Percentiles rank a stretch among this genome's conserved stretches.
Conservation (phyloP, 495 filamentous ascomycete genomes). For the Trichocladium uniseriatum region DNA sequence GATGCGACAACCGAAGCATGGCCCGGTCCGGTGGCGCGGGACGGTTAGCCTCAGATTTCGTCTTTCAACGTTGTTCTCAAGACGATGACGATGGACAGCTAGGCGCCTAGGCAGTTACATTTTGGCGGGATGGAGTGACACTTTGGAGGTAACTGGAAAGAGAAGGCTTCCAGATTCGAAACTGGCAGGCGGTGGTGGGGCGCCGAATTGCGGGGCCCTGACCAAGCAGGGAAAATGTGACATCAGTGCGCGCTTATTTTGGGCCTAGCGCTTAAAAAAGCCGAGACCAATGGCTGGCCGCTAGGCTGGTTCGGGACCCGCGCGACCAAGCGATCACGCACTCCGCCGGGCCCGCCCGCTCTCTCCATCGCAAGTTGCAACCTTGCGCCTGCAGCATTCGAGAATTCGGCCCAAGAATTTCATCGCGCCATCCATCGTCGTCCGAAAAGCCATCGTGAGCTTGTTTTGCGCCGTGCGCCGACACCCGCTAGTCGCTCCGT, state of each 20-base stretch:
- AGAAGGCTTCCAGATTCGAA: too few relatives aligned
- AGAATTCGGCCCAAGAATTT: constrained; percentile 18
- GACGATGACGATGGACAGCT: too few relatives aligned
- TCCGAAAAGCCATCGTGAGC: constrained; percentile 4
- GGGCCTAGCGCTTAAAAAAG: constrained; percentile 13
- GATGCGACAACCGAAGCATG: too few relatives aligned
- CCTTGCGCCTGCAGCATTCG: constrained; percentile 26
- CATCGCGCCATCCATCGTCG: constrained; percentile 3
- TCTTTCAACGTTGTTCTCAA: too few relatives aligned
- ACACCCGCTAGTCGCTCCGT: neutral
- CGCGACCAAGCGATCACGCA: constrained; percentile 20
- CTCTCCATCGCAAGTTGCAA: constrained; percentile 27
- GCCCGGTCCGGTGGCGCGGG: too few relatives aligned
- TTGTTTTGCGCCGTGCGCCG: neutral
- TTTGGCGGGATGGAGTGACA: too few relatives aligned
- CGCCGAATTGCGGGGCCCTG: neutral
- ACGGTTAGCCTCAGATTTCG: too few relatives aligned
- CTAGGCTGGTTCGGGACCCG: constrained; percentile 16
- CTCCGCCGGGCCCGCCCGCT: constrained; percentile 15
- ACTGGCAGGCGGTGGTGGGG: neutral
- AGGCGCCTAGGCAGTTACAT: too few relatives aligned
- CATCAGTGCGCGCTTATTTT: constrained; percentile 20
- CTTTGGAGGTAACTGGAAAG: too few relatives aligned
- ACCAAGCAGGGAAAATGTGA: neutral
- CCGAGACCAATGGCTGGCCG: constrained; percentile 16